Evolutionary conservation across 495 filamentous ascomycete genomes (phyloP), one percentile per base, ranked within the genome.

Genomic region (Xylaria intraflava): DNA sequence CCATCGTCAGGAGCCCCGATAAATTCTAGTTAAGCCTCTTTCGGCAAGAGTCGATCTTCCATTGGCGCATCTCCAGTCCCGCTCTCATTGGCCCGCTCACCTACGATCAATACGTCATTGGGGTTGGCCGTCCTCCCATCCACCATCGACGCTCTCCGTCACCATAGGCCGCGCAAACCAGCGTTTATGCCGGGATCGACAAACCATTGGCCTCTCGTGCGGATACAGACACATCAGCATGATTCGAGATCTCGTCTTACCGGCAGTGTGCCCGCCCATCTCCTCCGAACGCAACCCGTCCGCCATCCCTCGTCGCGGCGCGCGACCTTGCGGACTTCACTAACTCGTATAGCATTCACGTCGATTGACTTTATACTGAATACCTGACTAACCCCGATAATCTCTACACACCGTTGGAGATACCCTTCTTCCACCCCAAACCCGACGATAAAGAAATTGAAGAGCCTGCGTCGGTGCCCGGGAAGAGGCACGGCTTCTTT

Each of bases 361-460:
- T 3, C 23, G n/a, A 3, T 22, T 11, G 4, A 24, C 27, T 29
- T 9, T 29, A 29, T 29, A 9, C 9, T 9, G 4, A 29, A 4
- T 17, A 24, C 29, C 16, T 16, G 46, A 45, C 27, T n/a, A 12
- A 12, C 11, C 12, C 3, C 11, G 31, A 26, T 40, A 41, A 39
- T 38, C 19, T 16, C 36, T 41, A 51, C 14, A 30, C 29, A 55
- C 41, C 24, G 26, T 17, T 47, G 59, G 72, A 57, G 26, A 78
- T 78, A 74, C 72, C 73, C 65, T 61, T 79, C 49, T 79, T 79
- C 26, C 71, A 69, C 51, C 66, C 69, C 60, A 46, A 53, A 39
- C 56, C 61, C 16, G 53, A 61, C 24, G 57, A 69, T 19, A 69
- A 72, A 41, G 69, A 69, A n/a, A 64, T 61, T 16, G 50, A 65